These are phyloP conservation scores for Naganishia vaughanmartiniae DNA, from an alignment of 768 basidiomycete genomes.

Conservation along the genomic window DNA sequence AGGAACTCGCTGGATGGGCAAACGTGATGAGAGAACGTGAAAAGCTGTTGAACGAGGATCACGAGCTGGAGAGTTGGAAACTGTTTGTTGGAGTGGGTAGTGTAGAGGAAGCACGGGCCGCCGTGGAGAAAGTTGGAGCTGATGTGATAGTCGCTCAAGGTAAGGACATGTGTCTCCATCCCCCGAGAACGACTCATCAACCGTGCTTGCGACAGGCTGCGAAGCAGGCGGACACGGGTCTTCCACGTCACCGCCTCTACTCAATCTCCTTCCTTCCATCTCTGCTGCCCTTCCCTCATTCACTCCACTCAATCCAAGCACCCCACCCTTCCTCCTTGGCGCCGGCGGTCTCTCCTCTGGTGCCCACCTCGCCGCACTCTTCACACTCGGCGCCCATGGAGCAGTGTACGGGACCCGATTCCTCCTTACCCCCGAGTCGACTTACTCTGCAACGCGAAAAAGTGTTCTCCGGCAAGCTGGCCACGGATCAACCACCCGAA, in stretches of 20 bases:
- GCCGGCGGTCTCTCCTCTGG: slow-evolving; percentile 73
- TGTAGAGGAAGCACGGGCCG: slow-evolving; percentile 61
- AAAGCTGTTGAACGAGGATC: slow-evolving; percentile 55
- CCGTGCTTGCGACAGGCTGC: slow-evolving; percentile 57
- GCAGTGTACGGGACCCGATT: slow-evolving; percentile 74
- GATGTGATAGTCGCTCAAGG: slow-evolving; percentile 80
- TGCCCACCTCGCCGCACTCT: slow-evolving; percentile 63
- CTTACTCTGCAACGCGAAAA: slow-evolving; percentile 60
- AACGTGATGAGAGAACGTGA: slow-evolving; percentile 62
- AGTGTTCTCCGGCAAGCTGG: slow-evolving; percentile 55
- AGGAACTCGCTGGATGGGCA: slow-evolving; percentile 60
- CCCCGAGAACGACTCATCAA: slow-evolving; percentile 10
- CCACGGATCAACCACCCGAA: slow-evolving; percentile 58
- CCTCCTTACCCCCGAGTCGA: slow-evolving; percentile 65
- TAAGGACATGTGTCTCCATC: slow-evolving; percentile 42
- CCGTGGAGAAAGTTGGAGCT: slow-evolving; percentile 65
- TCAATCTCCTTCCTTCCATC: slow-evolving; percentile 63
- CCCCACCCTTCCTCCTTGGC: slow-evolving; percentile 61
- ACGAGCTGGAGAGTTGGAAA: slow-evolving; percentile 14
- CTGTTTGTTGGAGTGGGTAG: slow-evolving; percentile 68
- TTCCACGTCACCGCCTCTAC: slow-evolving; percentile 57
- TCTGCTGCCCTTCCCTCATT: slow-evolving; percentile 55
- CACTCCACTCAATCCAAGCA: not conserved
- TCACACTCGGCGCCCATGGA: slow-evolving; percentile 68
- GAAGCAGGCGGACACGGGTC: slow-evolving; percentile 78